Evolutionary conservation across 352 stramenopile species (phyloP).

Genomic region (Phytophthora pinifolia): DNA sequence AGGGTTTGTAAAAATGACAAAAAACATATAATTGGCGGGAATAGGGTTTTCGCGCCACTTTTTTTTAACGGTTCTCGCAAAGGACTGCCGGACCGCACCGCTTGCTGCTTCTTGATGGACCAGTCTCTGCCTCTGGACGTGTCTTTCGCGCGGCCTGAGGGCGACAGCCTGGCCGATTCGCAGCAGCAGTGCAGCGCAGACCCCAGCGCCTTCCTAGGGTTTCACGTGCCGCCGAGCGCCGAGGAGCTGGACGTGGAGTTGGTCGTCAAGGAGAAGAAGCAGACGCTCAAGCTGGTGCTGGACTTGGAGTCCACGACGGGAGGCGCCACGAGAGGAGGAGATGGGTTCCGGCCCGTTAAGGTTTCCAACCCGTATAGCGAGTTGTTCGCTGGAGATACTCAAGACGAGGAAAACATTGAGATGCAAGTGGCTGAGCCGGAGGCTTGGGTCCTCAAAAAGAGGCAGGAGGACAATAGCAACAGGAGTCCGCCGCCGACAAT

Average conservation of each 20-base stretch:
- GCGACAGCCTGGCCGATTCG: slow-evolving; percentile 45
- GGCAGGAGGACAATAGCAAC: neutral
- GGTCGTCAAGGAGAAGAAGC: slow-evolving; percentile 6
- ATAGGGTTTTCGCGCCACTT: slow-evolving; percentile 9
- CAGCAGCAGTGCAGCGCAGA: slow-evolving; percentile 66
- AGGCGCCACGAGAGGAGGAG: slow-evolving; percentile 3
- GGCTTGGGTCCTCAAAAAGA: slow-evolving; percentile 2
- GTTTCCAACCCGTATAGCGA: slow-evolving; percentile 39
- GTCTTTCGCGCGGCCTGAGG: slow-evolving; percentile 28
- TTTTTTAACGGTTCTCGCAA: slow-evolving; percentile 10
- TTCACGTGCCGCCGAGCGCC: slow-evolving; percentile 25
- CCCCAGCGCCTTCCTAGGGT: slow-evolving; percentile 50
- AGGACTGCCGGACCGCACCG: neutral
- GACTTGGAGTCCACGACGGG: slow-evolving; percentile 25
- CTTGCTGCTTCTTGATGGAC: slow-evolving; percentile 20
- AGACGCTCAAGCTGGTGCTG: slow-evolving; percentile 33
- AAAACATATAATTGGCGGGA: slow-evolving; percentile 2
- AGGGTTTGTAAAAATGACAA: neutral
- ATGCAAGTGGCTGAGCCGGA: neutral
- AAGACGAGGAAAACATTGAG: slow-evolving; percentile 37
- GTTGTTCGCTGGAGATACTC: slow-evolving; percentile 54
- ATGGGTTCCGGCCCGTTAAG: slow-evolving; percentile 11
- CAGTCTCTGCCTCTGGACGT: slow-evolving; percentile 12
- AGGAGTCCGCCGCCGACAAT: slow-evolving; percentile 27
- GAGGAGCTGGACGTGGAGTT: slow-evolving; percentile 5